Base-by-base conservation (phyloP, 2,329 filamentous ascomycete genomes). In the Beauveria scarabaeidicola region DNA sequence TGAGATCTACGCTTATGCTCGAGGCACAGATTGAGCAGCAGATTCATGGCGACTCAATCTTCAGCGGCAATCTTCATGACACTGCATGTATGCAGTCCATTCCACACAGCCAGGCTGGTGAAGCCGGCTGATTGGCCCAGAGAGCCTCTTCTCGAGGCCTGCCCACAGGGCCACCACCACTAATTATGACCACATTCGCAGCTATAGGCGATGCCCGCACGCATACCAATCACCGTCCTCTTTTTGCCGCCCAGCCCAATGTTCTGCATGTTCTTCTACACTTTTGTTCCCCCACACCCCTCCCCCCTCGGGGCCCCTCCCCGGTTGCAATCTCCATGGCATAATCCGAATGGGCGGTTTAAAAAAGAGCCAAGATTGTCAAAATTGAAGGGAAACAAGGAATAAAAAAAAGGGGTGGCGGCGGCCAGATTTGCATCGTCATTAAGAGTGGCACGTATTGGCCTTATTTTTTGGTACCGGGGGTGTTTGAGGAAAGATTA, bases 41-140 rank as follows among this genome's bases (percentile, higher is more conserved):
- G 32, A 44, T 13, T 21, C 7, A n/a, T 11, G 21, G 1, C 15
- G 15, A 41, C n/a, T 13, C n/a, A 44, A 3, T 54, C 52, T 19
- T 54, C 41, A 47, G 52, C 41, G 41, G 52, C 41, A 46, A 55
- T 55, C 41, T 55, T 15, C 25, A 47, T 46, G 19, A 55, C 41
- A 38, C 19, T n/a, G 17, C 52, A 53, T 53, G 8, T 17, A 15
- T 32, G 17, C 27, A 38, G 21, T n/a, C 29, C 11, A n/a, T 54
- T 19, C n/a, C 27, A 44, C 41, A 23, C n/a, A 25, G 10, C 27
- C 25, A 23, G 6, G 19, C 27, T n/a, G 7, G 17, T 15, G 10
- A 43, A 19, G 52, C 11, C 23, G 23, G 11, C 17, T 41, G 9
- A 54, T 54, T 54, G 52, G 52, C 17, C 40, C 23, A 4, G 23